Conservation (phyloP, 1,284 basidiomycete genomes). For the Malassezia furfur region DNA sequence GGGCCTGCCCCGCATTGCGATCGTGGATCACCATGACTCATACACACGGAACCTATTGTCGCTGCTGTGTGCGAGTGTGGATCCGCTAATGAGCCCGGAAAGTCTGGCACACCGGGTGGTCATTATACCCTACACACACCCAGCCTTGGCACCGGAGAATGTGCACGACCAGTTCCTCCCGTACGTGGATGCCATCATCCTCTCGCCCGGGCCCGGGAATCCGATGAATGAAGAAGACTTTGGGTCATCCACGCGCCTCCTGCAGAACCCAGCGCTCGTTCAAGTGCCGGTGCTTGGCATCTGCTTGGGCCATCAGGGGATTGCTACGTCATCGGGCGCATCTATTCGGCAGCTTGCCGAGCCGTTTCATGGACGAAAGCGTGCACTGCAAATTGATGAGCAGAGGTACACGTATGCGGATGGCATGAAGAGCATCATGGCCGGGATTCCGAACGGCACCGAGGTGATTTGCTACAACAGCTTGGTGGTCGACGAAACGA, state of each 20-base stretch:
- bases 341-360: slow-evolving; percentile 21
- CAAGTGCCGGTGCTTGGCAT: slow-evolving; percentile 70
- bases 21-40: slow-evolving; percentile 45
- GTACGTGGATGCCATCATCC: slow-evolving; percentile 39
- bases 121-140: slow-evolving; percentile 39
- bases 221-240: slow-evolving; percentile 34
- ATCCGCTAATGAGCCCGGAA: neutral
- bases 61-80: slow-evolving; percentile 19
- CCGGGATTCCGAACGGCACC: slow-evolving; percentile 54
- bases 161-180: slow-evolving; percentile 30
- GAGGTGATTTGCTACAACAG: slow-evolving; percentile 72
- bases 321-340: slow-evolving; percentile 69
- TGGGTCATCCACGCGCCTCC: slow-evolving; percentile 28
- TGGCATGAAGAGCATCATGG: slow-evolving; percentile 57
- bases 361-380: slow-evolving; percentile 33
- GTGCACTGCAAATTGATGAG: slow-evolving; percentile 19
- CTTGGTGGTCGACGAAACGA: slow-evolving; percentile 50
- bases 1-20: slow-evolving; percentile 34
- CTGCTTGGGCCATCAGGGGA: slow-evolving; percentile 83
- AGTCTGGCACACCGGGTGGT: slow-evolving; percentile 24
- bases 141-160: slow-evolving; percentile 20
- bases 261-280: slow-evolving; percentile 20
- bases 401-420: neutral
- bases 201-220: slow-evolving; percentile 42
- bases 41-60: slow-evolving; percentile 45